Percentiles rank a stretch among this genome's conserved stretches.
Evolutionary conservation across 2,329 filamentous ascomycete species (phyloP).

Genomic region (Aspergillus brasiliensis): DNA sequence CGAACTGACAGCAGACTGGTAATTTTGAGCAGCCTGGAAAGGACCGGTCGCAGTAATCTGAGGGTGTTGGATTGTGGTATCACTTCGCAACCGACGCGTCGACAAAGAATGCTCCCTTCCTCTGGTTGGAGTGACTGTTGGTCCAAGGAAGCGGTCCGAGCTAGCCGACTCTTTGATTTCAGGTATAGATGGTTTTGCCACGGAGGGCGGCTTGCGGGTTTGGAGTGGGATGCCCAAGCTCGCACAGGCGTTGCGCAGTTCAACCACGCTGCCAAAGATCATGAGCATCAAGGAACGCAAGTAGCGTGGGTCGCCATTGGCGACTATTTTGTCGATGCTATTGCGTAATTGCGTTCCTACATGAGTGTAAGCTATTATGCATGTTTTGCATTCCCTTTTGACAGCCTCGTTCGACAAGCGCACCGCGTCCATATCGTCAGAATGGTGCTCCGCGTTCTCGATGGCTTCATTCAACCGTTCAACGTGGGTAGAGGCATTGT

Average conservation of each 20-base stretch:
- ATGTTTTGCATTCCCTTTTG: constrained; percentile 51
- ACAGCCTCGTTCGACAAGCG: constrained; percentile 44
- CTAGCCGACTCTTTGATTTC: constrained; percentile 32
- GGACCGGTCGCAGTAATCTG: constrained; percentile 33
- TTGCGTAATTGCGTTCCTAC: constrained; percentile 53
- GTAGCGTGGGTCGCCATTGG: constrained; percentile 58
- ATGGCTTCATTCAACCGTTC: constrained; percentile 59
- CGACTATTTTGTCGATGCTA: constrained; percentile 54
- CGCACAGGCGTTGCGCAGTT: constrained; percentile 61
- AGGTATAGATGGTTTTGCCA: constrained; percentile 30
- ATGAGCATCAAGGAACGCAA: constrained; percentile 61
- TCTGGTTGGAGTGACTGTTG: constrained; percentile 49
- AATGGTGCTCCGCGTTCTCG: constrained; percentile 51
- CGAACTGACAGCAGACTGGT: constrained; percentile 31
- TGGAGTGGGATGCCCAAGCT: constrained; percentile 51
- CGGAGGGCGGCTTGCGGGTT: constrained; percentile 29
- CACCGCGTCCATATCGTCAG: constrained; percentile 54
- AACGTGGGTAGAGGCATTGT: constrained; percentile 58
- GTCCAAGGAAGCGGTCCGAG: constrained; percentile 32
- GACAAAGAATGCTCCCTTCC: constrained; percentile 45
- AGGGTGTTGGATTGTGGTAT: constrained; percentile 54
- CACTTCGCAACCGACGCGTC: constrained; percentile 51
- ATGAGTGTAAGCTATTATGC: constrained; percentile 53
- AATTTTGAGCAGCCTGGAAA: constrained; percentile 33
- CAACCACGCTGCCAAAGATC: constrained; percentile 60